These are phyloP conservation scores for Tricholoma furcatifolium DNA, from an alignment of 768 basidiomycete genomes.

Conservation along the genomic window DNA sequence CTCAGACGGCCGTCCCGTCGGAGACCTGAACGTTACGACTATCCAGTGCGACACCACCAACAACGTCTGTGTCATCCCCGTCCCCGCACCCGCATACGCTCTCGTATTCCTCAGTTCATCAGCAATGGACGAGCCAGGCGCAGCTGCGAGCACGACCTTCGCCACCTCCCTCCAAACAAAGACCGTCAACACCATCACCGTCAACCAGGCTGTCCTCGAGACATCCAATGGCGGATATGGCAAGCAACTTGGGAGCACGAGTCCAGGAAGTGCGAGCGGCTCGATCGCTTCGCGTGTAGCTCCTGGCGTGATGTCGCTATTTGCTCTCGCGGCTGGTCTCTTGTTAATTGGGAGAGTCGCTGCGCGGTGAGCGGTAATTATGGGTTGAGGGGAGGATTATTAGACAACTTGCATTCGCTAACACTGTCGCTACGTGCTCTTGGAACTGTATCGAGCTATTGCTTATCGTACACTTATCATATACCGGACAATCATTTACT, in stretches of 20 bases:
- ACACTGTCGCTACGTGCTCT: not conserved
- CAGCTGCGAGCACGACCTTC: constrained; percentile 27
- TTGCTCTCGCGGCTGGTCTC: too few species aligned
- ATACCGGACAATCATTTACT: too few species aligned
- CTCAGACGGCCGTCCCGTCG: constrained; percentile 64
- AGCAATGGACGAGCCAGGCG: constrained; percentile 33
- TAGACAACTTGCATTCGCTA: not conserved
- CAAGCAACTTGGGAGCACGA: constrained; percentile 37
- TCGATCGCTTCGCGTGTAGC: not conserved
- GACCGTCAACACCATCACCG: constrained; percentile 47
- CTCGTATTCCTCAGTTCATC: constrained; percentile 64
- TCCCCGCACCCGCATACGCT: constrained; percentile 67
- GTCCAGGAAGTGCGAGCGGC: constrained; percentile 28
- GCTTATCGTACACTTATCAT: not conserved
- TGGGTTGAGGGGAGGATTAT: not conserved
- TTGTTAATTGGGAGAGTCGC: too few species aligned
- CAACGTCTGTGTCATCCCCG: constrained; percentile 55
- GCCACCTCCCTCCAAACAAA: constrained; percentile 52
- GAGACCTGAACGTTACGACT: constrained; percentile 47
- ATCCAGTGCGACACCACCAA: constrained; percentile 52
- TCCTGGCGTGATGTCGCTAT: too few species aligned
- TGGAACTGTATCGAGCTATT: not conserved
- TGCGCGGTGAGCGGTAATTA: not conserved
- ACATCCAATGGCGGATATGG: constrained; percentile 60
- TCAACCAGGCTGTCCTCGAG: constrained; percentile 53